phyloP scores from a whole-genome alignment of 352 stramenopile species.

The Globisporangium alternatum region DNA sequence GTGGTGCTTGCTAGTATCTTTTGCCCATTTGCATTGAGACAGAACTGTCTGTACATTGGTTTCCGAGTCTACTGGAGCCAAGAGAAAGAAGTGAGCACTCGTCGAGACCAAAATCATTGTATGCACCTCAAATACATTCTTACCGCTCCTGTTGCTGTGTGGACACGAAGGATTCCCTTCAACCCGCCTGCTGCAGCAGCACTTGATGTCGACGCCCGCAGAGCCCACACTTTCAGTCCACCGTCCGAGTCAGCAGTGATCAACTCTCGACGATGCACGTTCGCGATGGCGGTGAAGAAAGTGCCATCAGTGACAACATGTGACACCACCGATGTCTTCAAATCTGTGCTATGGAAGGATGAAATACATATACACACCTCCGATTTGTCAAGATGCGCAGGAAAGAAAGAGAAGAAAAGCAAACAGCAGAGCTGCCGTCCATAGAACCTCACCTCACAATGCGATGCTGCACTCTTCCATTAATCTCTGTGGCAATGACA shows the following conservation, averaged over 20 bases:
- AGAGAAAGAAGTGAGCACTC: neutral
- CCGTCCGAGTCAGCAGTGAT: conserved; percentile 50
- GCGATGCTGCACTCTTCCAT: conserved; percentile 34
- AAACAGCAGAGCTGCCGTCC: neutral
- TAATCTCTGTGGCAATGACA: conserved; percentile 24
- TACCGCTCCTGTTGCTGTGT: conserved; percentile 37
- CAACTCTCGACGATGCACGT: conserved; percentile 39
- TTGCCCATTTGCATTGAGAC: conserved; percentile 29
- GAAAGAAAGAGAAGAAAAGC: neutral
- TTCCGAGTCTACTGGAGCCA: conserved; percentile 24
- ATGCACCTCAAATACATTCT: neutral
- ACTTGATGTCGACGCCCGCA: conserved; percentile 24
- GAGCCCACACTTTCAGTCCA: conserved; percentile 50
- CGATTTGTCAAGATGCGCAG: conserved; percentile 2
- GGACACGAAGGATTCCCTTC: conserved; percentile 51
- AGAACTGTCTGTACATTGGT: conserved; percentile 32
- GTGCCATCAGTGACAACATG: conserved; percentile 30
- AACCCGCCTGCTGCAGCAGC: conserved; percentile 24
- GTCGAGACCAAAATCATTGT: neutral
- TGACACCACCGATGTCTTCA: conserved; percentile 34
- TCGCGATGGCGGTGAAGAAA: conserved; percentile 35
- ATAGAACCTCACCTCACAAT: conserved; percentile 37
- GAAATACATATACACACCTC: neutral
- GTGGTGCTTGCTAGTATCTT: conserved; percentile 32
- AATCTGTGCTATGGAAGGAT: conserved; percentile 28